These are phyloP conservation scores for Talaromyces sp. DNA, from an alignment of 2,329 filamentous ascomycete genomes.

Conservation along the genomic window DNA sequence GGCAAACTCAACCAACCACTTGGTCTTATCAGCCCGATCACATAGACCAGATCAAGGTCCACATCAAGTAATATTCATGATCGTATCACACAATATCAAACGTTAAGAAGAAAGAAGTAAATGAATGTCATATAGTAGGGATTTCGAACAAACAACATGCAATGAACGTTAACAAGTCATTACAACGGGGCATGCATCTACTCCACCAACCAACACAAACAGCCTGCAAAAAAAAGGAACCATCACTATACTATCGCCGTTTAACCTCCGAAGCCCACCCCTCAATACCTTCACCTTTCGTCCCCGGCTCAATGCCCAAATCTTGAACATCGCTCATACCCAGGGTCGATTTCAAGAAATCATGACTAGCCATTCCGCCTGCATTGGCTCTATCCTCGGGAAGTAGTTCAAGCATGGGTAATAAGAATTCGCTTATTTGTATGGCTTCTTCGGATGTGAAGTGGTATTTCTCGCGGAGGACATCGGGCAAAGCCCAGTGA, in stretches of 20 bases:
- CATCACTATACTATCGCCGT: slow-evolving; percentile 69
- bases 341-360: slow-evolving; percentile 77
- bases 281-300: slow-evolving; percentile 85
- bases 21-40: neutral
- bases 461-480: slow-evolving; percentile 94
- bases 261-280: slow-evolving; percentile 90
- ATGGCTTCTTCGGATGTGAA: slow-evolving; percentile 79
- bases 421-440: slow-evolving; percentile 75
- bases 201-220: neutral
- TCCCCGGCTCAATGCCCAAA: slow-evolving; percentile 73
- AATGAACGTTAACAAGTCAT: slow-evolving; percentile 4
- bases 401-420: slow-evolving; percentile 85
- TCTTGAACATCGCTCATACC: slow-evolving; percentile 75
- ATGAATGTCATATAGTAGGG: slow-evolving; percentile 16
- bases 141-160: neutral
- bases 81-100: slow-evolving; percentile 13
- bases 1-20: neutral
- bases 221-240: slow-evolving; percentile 4
- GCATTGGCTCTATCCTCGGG: slow-evolving; percentile 91
- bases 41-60: neutral
- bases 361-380: slow-evolving; percentile 85
- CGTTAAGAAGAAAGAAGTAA: neutral
- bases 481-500: slow-evolving; percentile 92
- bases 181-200: slow-evolving; percentile 5
- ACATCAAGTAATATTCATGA: slow-evolving; percentile 14